A percentile compares a stretch with the other conserved stretches of the same genome.
phyloP scores from a whole-genome alignment of 2,329 filamentous ascomycete genomes.

The Anthostomella pinea region DNA sequence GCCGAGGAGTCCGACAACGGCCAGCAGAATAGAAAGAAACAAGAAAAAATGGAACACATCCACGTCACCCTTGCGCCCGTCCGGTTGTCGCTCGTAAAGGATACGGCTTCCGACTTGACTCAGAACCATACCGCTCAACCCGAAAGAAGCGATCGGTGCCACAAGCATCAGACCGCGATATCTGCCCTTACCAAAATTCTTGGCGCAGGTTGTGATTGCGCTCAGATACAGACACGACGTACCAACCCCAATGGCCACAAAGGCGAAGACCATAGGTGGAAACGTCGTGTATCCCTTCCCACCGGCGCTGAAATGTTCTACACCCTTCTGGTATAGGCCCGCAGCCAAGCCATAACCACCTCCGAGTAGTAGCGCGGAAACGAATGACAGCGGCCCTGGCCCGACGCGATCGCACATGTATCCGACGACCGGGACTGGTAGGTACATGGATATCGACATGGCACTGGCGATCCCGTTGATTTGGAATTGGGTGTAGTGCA shows the following conservation, averaged over 20 bases:
- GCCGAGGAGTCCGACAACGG: conserved; percentile 69
- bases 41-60: conserved; percentile 85
- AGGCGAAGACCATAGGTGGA: conserved; percentile 79
- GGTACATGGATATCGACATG: conserved; percentile 83
- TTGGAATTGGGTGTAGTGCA: conserved; percentile 87
- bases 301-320: conserved; percentile 31
- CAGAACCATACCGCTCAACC: conserved; percentile 92
- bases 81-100: conserved; percentile 65
- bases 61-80: conserved; percentile 62
- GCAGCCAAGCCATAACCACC: conserved; percentile 82
- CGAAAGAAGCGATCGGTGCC: conserved; percentile 87
- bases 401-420: conserved; percentile 89
- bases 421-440: conserved; percentile 86
- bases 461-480: conserved; percentile 86
- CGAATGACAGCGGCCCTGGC: conserved; percentile 70
- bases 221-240: conserved; percentile 88
- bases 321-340: conserved; percentile 60
- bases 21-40: conserved; percentile 73
- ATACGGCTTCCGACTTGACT: conserved; percentile 81
- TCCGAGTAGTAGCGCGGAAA: conserved; percentile 73
- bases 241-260: conserved; percentile 76
- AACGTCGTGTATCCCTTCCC: conserved; percentile 64
- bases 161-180: conserved; percentile 87
- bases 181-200: conserved; percentile 91
- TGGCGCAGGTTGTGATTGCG: conserved; percentile 91